Evolutionary conservation across 306 rosid genomes (phyloP).

Genomic region (Vigna trinervia): DNA sequence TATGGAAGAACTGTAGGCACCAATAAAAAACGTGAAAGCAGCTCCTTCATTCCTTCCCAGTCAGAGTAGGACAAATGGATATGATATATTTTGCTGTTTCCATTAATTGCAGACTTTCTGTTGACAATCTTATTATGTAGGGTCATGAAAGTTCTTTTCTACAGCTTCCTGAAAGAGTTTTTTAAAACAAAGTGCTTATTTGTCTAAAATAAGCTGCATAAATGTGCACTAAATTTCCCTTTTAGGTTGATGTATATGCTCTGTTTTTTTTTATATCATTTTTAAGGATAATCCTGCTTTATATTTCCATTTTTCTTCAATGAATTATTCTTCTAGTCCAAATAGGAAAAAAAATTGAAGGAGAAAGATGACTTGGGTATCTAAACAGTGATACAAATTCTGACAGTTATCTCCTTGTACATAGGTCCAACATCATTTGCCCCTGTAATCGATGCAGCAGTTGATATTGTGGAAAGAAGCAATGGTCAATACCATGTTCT

Average conservation of each 20-base stretch:
- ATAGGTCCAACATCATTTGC: conserved; percentile 92
- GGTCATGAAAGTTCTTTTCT: background rate
- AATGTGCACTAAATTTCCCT: background rate
- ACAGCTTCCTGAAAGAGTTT: background rate
- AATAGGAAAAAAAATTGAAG: background rate
- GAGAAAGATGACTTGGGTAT: background rate
- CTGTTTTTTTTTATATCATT: background rate
- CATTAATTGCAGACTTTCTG: background rate
- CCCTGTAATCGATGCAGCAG: conserved; percentile 76
- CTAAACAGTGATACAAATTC: conserved; percentile 16
- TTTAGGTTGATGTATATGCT: background rate
- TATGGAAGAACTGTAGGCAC: too few species aligned
- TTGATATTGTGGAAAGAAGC: conserved; percentile 72
- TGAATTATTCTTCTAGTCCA: background rate
- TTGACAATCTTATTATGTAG: background rate
- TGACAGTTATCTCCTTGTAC: conserved; percentile 36
- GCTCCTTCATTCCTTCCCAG: too few species aligned
- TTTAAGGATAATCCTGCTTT: conserved; percentile 17
- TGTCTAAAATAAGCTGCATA: background rate
- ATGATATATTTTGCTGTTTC: too few species aligned
- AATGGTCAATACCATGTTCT: conserved; percentile 87
- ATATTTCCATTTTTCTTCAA: background rate
- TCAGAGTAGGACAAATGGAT: too few species aligned
- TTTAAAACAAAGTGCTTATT: background rate
- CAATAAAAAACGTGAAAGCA: too few species aligned